Evolutionary conservation across 2,329 filamentous ascomycete genomes (phyloP).

Genomic region (Penicillium nordicum): DNA sequence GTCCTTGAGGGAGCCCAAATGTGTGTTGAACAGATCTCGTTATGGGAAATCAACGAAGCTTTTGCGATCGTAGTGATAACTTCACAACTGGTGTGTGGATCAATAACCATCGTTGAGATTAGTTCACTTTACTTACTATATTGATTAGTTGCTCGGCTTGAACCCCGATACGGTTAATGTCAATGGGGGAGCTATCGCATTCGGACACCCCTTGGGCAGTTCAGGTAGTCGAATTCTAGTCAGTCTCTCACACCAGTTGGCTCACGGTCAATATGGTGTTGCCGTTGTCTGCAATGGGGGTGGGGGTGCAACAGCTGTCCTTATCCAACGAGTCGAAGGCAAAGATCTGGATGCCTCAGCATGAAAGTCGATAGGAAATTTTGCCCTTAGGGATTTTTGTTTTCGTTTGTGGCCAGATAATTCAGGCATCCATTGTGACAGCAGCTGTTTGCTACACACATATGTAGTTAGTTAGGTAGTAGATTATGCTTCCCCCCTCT

Average conservation of each 20-base stretch:
- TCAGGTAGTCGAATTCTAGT: neutral
- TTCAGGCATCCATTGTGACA: too few species aligned
- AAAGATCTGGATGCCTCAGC: neutral
- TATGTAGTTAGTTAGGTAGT: too few species aligned
- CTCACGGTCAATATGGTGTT: neutral
- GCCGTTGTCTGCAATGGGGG: neutral
- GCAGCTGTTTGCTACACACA: too few species aligned
- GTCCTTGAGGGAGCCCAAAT: neutral
- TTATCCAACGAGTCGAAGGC: neutral
- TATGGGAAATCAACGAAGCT: neutral
- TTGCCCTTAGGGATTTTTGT: neutral
- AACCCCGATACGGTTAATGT: neutral
- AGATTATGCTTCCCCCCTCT: too few species aligned
- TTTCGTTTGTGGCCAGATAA: too few species aligned
- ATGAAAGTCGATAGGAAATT: neutral
- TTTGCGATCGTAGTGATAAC: neutral
- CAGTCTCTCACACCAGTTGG: neutral
- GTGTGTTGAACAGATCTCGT: neutral
- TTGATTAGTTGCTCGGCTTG: neutral
- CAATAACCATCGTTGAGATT: neutral
- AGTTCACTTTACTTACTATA: neutral
- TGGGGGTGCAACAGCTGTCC: neutral
- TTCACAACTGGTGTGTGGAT: neutral
- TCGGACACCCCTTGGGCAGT: neutral
- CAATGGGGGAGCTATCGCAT: neutral